Evolutionary conservation across 1,284 basidiomycete species (phyloP).

Genomic region (Leccinum solheimii): DNA sequence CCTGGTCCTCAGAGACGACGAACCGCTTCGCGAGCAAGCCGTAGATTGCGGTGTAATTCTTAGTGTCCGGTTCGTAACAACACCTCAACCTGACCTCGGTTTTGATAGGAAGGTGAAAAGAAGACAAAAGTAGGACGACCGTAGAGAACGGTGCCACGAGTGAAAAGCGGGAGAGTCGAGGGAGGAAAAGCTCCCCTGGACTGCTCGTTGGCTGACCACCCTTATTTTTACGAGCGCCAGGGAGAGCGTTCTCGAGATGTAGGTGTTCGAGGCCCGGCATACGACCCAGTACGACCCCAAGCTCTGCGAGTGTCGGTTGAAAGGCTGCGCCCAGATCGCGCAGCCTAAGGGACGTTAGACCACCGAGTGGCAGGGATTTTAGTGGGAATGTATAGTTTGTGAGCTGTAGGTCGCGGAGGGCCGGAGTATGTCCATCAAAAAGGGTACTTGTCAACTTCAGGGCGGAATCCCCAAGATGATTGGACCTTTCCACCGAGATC

Average conservation of each 20-base stretch:
- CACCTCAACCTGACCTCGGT: slow-evolving; percentile 26
- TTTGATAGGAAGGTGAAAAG: slow-evolving; percentile 17
- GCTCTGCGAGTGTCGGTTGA: slow-evolving; percentile 26
- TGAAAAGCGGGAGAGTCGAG: slow-evolving; percentile 22
- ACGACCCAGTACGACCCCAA: slow-evolving; percentile 29
- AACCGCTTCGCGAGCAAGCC: slow-evolving; percentile 22
- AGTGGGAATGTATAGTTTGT: slow-evolving; percentile 30
- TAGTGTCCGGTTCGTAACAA: slow-evolving; percentile 4
- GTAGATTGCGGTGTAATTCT: slow-evolving; percentile 16
- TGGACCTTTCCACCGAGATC: slow-evolving; percentile 13
- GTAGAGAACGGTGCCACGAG: slow-evolving; percentile 24
- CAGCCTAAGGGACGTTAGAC: slow-evolving; percentile 34
- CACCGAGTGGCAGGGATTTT: slow-evolving; percentile 28
- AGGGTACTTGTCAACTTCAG: slow-evolving; percentile 19
- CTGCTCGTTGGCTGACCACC: background rate
- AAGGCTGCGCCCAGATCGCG: slow-evolving; percentile 20
- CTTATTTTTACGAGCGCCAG: slow-evolving; percentile 8
- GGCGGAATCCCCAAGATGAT: slow-evolving; percentile 10
- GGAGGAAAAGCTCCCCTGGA: slow-evolving; percentile 15
- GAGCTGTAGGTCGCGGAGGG: slow-evolving; percentile 34
- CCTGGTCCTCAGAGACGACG: slow-evolving; percentile 4
- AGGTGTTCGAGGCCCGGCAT: slow-evolving; percentile 36
- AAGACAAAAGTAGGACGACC: slow-evolving; percentile 19
- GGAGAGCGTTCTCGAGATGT: slow-evolving; percentile 34
- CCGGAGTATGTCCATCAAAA: slow-evolving; percentile 29